Percentiles rank a stretch among this genome's conserved stretches.
phyloP scores from a whole-genome alignment of 805 yeast genomes.

The Danielia reshetovae region DNA sequence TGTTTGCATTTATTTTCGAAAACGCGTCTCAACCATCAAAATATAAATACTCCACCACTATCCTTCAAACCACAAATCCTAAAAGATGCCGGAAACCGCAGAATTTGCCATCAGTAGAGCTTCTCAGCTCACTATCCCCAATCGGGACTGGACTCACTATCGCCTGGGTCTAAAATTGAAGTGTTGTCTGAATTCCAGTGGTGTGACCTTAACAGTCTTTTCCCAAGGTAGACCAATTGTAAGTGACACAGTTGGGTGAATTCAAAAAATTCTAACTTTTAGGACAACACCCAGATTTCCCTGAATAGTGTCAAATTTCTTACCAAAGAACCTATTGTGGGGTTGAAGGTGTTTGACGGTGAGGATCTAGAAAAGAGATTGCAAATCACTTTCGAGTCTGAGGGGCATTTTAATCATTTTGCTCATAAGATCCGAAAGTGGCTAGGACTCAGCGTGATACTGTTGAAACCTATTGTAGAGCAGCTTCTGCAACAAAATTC shows the following conservation, averaged over 20 bases:
- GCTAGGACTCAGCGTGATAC: constrained; percentile 8
- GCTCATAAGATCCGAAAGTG: constrained; percentile 13
- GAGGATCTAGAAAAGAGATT: constrained; percentile 15
- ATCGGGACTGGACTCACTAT: constrained; percentile 19
- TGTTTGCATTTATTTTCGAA: too few relatives aligned
- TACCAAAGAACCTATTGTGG: constrained; percentile 15
- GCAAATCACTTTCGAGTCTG: constrained; percentile 15
- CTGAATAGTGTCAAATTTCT: constrained; percentile 13
- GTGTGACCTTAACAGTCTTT: constrained; percentile 11
- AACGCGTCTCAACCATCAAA: too few relatives aligned
- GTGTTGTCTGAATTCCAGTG: constrained; percentile 8
- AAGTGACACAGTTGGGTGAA: constrained; percentile 7
- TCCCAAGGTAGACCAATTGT: constrained; percentile 18
- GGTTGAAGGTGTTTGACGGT: constrained; percentile 16
- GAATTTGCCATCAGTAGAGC: constrained; percentile 17
- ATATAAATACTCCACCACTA: too few relatives aligned
- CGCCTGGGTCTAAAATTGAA: constrained; percentile 18
- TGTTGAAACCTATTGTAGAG: constrained; percentile 1
- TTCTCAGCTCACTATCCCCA: constrained; percentile 17
- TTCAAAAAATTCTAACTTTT: constrained; percentile 7
- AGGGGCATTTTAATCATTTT: constrained; percentile 14
- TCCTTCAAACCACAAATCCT: too few relatives aligned
- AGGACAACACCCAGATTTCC: constrained; percentile 14
- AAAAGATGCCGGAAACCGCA: constrained; percentile 13
- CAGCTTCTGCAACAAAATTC: background rate